Base-by-base conservation (phyloP, 2,329 filamentous ascomycete genomes). In the Alternaria brassicae region DNA sequence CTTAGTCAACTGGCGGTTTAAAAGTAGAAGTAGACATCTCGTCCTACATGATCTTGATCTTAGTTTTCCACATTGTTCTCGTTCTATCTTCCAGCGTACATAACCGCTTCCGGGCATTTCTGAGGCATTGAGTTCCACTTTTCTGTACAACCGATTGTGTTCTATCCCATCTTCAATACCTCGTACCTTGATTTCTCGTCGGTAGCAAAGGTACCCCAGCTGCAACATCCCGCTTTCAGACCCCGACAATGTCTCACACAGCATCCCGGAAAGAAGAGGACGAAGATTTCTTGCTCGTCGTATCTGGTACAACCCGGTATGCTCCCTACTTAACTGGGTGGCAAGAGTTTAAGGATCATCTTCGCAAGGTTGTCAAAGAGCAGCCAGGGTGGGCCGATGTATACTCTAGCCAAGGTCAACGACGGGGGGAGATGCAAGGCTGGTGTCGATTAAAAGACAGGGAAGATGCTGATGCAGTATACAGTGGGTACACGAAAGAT, bases 351-450 rank as follows among this genome's bases (percentile, higher is more conserved):
- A 79, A 79, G 60, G 77, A 79, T 36, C 62, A 74, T 27, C 68
- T 77, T 27, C 70, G 77, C 8, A 72, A 67, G 51, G 63, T 68
- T 8, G 70, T 77, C 19, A 71, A 71, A 47, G 68, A 74, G 44
- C 76, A 78, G 30, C 77, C 77, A 17, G 75, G 75, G 3, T 78
- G 76, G 77, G 71, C 71, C 12, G 70, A 78, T n/a, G 72, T 78
- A 4, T 65, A 63, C 17, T 52, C 68, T 25, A 72, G 70, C 9
- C 66, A 66, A 49, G 69, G 63, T 51, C 60, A 68, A 44, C 63
- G 66, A 47, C 64, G 65, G 57, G 72, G 74, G 4, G 68, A 75
- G 21, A 73, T 68, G 63, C 69, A 77, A 56, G 76, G 72, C 27
- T 78, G 74, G 71, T 77, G 73, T 58, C 71, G 70, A 53, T 62